Percentiles rank a stretch among this genome's conserved stretches.
phyloP scores from a whole-genome alignment of 2,329 filamentous ascomycete species.

The Amesomyces nigricolor region DNA sequence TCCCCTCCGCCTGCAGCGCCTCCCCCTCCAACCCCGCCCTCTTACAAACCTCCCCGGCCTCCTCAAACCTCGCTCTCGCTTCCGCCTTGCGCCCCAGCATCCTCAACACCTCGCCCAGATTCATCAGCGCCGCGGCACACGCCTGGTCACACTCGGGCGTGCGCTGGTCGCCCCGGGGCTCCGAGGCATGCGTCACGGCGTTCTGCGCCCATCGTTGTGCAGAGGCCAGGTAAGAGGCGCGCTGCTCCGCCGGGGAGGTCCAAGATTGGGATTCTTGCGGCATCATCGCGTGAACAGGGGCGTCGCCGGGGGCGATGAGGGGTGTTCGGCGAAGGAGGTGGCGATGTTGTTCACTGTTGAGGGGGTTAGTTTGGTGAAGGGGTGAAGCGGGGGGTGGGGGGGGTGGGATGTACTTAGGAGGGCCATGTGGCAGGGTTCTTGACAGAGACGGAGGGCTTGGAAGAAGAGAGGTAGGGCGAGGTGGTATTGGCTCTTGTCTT shows the following conservation, averaged over 20 bases:
- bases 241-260: slow-evolving; percentile 41
- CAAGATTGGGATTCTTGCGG: slow-evolving; percentile 23
- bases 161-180: slow-evolving; percentile 59
- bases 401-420: slow-evolving; percentile 59
- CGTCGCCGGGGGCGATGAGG: slow-evolving; percentile 32
- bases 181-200: slow-evolving; percentile 60
- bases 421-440: slow-evolving; percentile 66
- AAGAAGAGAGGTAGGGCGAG: slow-evolving; percentile 82
- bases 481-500: slow-evolving; percentile 66
- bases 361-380: too few relatives aligned
- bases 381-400: too few relatives aligned
- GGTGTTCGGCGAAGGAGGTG: slow-evolving; percentile 65
- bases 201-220: slow-evolving; percentile 75
- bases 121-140: slow-evolving; percentile 79
- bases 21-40: slow-evolving; percentile 49
- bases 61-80: slow-evolving; percentile 62
- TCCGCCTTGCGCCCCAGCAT: slow-evolving; percentile 61
- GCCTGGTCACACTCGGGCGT: slow-evolving; percentile 77
- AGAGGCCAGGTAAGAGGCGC: slow-evolving; percentile 59
- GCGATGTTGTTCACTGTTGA: slow-evolving; percentile 73
- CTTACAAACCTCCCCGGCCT: slow-evolving; percentile 59
- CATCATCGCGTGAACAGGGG: slow-evolving; percentile 27
- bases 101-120: slow-evolving; percentile 76
- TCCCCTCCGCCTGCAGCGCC: slow-evolving; percentile 47
- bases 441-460: slow-evolving; percentile 69